Percentiles rank a stretch among this genome's conserved stretches.
These are phyloP conservation scores for Cupressus sempervirens DNA, from an alignment of 75 land plant species.

Conservation along the genomic window DNA sequence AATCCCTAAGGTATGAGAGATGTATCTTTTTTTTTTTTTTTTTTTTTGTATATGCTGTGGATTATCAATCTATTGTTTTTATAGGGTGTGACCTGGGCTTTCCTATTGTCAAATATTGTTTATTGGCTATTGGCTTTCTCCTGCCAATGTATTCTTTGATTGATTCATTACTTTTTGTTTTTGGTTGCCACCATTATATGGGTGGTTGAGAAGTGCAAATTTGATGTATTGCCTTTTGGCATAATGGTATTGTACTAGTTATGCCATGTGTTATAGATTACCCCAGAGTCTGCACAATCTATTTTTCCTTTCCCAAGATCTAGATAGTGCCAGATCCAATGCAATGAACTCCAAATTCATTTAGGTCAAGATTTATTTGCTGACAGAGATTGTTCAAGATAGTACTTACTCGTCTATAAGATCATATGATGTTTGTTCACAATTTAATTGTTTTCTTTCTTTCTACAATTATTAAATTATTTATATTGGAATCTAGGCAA, in stretches of 20 bases:
- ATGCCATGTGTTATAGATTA: neutral
- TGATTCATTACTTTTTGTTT: neutral
- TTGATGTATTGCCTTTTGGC: neutral
- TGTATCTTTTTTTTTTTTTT: no score
- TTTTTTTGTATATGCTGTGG: neutral
- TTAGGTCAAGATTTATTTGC: no score
- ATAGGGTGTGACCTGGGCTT: neutral
- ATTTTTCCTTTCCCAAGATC: neutral
- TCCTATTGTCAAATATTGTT: neutral
- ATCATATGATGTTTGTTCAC: no score
- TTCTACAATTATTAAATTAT: no score
- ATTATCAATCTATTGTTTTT: neutral
- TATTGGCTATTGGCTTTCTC: neutral
- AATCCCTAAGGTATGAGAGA: slow-evolving; percentile 66
- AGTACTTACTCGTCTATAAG: no score
- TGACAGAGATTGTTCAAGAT: no score
- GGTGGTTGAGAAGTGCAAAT: neutral
- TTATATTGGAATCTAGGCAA: no score
- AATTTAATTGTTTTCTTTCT: no score
- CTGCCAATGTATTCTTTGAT: neutral
- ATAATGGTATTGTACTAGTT: neutral
- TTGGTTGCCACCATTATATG: neutral
- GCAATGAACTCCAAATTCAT: no score
- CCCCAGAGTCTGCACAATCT: neutral
- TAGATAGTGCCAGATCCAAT: no score